phyloP scores from a whole-genome alignment of 1,284 basidiomycete genomes.

The Ustilago trichophora region DNA sequence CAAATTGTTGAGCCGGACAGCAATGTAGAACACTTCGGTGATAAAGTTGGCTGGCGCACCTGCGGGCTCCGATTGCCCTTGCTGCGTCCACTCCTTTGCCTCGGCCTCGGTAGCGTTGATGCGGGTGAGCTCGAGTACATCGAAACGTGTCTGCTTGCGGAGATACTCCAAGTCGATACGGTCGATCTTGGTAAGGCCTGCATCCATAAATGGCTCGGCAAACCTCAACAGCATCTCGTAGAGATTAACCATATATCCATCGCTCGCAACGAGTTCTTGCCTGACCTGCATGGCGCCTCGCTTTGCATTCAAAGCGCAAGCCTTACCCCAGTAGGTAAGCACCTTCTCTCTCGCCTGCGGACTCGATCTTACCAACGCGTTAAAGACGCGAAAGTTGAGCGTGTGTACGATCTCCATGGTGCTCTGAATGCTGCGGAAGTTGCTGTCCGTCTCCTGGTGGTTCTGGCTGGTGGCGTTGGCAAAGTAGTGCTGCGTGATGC shows the following conservation, averaged over 20 bases:
- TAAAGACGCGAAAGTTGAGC: conserved; percentile 87
- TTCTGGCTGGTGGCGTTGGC: conserved; percentile 45
- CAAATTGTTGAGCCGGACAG: conserved; percentile 51
- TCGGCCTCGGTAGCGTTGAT: conserved; percentile 63
- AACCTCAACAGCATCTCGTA: conserved; percentile 84
- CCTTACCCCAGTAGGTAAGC: conserved; percentile 81
- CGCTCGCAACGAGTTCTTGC: conserved; percentile 82
- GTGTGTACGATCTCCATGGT: conserved; percentile 70
- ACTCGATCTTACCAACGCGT: conserved; percentile 84
- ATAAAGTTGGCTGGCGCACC: conserved; percentile 78
- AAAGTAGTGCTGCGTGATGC: conserved; percentile 54
- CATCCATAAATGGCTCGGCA: conserved; percentile 96
- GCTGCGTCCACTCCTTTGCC: conserved; percentile 54
- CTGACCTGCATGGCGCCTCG: conserved; percentile 90
- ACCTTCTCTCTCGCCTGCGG: conserved; percentile 82
- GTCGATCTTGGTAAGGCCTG: conserved; percentile 83
- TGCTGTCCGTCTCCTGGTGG: conserved; percentile 52
- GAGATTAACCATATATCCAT: conserved; percentile 92
- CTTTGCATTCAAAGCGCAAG: conserved; percentile 80
- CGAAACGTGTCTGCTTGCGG: conserved; percentile 57
- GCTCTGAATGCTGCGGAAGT: conserved; percentile 49
- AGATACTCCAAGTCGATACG: conserved; percentile 84
- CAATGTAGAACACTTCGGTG: conserved; percentile 89
- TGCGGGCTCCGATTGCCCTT: conserved; percentile 12
- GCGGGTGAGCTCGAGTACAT: conserved; percentile 57